Evolutionary conservation across 2,329 filamentous ascomycete species (phyloP).

Genomic region (Paradendryphiella salina): DNA sequence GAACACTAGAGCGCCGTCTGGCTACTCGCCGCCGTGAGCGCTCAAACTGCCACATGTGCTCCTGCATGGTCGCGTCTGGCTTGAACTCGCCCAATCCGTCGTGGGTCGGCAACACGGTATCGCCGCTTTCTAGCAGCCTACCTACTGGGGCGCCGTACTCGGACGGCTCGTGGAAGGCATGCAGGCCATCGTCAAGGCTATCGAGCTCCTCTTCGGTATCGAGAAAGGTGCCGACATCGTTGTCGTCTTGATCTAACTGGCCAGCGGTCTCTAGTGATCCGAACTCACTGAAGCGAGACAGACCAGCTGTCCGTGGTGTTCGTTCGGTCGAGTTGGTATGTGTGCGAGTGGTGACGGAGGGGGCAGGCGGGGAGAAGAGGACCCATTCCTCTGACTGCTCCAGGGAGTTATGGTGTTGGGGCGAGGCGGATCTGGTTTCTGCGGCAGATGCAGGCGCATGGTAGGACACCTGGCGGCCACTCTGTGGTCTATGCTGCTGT

Average conservation of each 20-base stretch:
- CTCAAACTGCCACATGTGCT: slow-evolving; percentile 88
- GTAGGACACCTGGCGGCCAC: slow-evolving; percentile 42
- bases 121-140: slow-evolving; percentile 59
- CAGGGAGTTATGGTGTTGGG: slow-evolving; percentile 52
- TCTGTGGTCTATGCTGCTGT: slow-evolving; percentile 45
- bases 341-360: slow-evolving; percentile 70
- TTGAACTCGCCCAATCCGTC: slow-evolving; percentile 88
- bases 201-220: slow-evolving; percentile 71
- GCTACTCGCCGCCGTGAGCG: slow-evolving; percentile 61
- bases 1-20: slow-evolving; percentile 60
- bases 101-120: slow-evolving; percentile 81
- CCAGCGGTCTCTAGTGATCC: slow-evolving; percentile 74
- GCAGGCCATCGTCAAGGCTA: slow-evolving; percentile 87
- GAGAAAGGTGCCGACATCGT: slow-evolving; percentile 46
- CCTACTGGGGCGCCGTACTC: slow-evolving; percentile 48
- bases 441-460: slow-evolving; percentile 32
- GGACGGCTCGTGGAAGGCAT: slow-evolving; percentile 75
- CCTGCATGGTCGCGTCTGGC: slow-evolving; percentile 69
- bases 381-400: slow-evolving; percentile 93
- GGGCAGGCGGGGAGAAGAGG: slow-evolving; percentile 71
- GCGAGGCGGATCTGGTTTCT: slow-evolving; percentile 37
- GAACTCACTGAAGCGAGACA: slow-evolving; percentile 76
- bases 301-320: slow-evolving; percentile 68
- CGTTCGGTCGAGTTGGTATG: slow-evolving; percentile 66
- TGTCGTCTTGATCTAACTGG: slow-evolving; percentile 55